phyloP scores from a whole-genome alignment of 2,329 filamentous ascomycete species.

The Colletotrichum viniferum region DNA sequence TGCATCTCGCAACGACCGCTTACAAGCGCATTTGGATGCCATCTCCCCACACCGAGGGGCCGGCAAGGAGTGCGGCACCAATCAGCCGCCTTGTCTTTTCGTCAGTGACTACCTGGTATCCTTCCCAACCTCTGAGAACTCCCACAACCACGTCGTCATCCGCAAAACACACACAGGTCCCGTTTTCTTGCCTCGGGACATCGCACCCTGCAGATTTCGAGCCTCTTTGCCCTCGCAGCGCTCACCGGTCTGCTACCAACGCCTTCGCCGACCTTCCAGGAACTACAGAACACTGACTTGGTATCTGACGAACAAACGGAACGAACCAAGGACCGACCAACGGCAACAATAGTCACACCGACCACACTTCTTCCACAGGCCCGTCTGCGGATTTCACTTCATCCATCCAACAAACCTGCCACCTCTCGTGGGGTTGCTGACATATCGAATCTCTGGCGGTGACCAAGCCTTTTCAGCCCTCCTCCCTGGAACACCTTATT shows the following conservation, averaged over 20 bases:
- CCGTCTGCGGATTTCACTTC: neutral
- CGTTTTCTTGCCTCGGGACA: neutral
- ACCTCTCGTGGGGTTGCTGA: conserved; percentile 11
- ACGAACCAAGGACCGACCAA: neutral
- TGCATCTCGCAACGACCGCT: neutral
- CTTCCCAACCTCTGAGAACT: neutral
- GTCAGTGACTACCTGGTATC: neutral
- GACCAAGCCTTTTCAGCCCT: conserved; percentile 13
- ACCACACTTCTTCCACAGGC: neutral
- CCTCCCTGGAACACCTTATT: conserved; percentile 18
- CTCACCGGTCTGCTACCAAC: neutral
- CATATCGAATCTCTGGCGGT: conserved; percentile 11
- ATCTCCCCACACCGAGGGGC: neutral
- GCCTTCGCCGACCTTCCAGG: neutral
- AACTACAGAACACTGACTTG: neutral
- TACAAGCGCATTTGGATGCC: neutral
- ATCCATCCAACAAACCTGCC: neutral
- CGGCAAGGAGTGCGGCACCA: neutral
- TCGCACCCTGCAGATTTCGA: neutral
- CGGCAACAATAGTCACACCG: neutral
- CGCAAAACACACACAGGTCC: neutral
- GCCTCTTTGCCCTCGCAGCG: neutral
- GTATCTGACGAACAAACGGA: neutral
- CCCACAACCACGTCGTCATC: neutral
- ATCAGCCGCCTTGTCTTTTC: neutral